phyloP scores from a whole-genome alignment of 345 rosid genomes.

The Orychophragmus violaceus region DNA sequence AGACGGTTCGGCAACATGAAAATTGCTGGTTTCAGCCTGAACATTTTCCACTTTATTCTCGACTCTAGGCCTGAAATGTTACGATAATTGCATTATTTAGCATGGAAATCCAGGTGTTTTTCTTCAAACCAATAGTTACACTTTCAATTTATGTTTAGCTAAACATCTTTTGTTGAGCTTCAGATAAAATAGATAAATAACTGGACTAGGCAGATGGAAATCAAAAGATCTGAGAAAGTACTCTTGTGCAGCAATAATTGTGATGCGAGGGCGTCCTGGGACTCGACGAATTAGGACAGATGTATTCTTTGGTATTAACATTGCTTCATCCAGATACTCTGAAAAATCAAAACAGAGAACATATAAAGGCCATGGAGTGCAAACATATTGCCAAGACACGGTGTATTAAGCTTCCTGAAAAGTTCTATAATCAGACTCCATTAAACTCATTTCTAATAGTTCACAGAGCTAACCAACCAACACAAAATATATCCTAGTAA shows the following conservation, averaged over 20 bases:
- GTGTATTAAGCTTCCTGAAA: not conserved
- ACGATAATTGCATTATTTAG: not conserved
- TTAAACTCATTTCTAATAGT: not conserved
- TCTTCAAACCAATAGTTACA: not conserved
- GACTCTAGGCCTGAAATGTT: slow-evolving; percentile 57
- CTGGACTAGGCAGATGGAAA: slow-evolving; percentile 12
- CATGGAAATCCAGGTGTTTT: not conserved
- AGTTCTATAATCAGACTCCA: not conserved
- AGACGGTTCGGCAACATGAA: slow-evolving; percentile 47
- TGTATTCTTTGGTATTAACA: slow-evolving; percentile 94
- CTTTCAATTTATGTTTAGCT: not conserved
- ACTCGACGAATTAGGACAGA: slow-evolving; percentile 96
- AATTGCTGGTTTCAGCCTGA: slow-evolving; percentile 43
- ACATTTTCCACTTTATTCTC: slow-evolving; percentile 47
- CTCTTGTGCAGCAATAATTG: slow-evolving; percentile 82
- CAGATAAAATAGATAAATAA: slow-evolving; percentile 11
- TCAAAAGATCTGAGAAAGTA: slow-evolving; percentile 58
- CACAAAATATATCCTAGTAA: not conserved
- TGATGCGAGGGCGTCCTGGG: slow-evolving; percentile 96
- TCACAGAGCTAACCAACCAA: not conserved
- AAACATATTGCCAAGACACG: not conserved
- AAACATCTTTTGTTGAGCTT: not conserved
- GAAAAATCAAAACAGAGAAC: slow-evolving; percentile 52
- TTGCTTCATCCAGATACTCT: slow-evolving; percentile 95
- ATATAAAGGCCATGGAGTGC: slow-evolving; percentile 7